Evolutionary conservation across 495 filamentous ascomycete genomes (phyloP), one percentile per base, ranked within the genome.

Genomic region (Penicillium simplicissimum): DNA sequence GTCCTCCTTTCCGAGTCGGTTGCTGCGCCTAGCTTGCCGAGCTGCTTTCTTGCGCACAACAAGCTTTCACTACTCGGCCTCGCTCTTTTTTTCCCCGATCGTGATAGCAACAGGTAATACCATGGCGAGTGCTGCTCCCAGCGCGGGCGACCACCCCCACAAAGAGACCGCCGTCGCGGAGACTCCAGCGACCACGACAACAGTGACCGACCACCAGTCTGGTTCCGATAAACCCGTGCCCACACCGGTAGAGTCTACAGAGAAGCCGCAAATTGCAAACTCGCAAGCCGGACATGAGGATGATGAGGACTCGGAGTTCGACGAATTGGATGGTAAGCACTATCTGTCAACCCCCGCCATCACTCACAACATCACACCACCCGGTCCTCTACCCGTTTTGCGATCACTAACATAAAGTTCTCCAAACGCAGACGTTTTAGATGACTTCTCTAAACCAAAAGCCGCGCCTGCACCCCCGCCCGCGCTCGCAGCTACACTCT

Each of bases 311-410:
- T 80, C 79, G 5, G 92, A 96, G 69, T 82, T 96, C 19, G 93
- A 96, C 70, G 94, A 97, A 71, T 78, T 98, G 45, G 94, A 98
- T 74, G 94, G 92, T 90, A 69, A 21, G 57, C 23, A 28, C 36
- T 13, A 35, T 23, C 36, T 38, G 43, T 17, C 38, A 40, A 40
- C 45, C n/a, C n/a, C 40, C 34, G 42, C 55, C n/a, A 47, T 21
- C 23, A 13, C 35, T n/a, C 6, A 25, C 49, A 21, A n/a, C 53
- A 25, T 42, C 14, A 36, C 47, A 47, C 42, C 40, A 36, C 19
- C 31, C 42, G 17, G 7, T 42, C 6, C n/a, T 19, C 40, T 17
- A 14, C 47, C 42, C 42, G 1, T 25, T 58, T 36, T 38, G 52
- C 40, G 10, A 17, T 49, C 31, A 33, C 28, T 49, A 8, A 57